These are phyloP conservation scores for Wickerhamomyces queroliae DNA, from an alignment of 805 yeast genomes.

Conservation along the genomic window DNA sequence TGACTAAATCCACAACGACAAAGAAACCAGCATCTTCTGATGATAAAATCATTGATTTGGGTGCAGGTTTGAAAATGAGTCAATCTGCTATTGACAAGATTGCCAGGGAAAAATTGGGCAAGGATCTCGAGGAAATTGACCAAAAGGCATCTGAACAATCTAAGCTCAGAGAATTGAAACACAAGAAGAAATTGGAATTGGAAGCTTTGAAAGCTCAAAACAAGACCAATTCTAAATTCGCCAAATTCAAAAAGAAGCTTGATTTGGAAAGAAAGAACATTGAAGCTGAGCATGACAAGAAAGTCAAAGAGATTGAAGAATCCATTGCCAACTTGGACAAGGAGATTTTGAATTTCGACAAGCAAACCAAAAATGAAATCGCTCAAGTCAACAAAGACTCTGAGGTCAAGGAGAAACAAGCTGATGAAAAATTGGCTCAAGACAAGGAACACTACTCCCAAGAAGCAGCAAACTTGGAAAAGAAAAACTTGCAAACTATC, in stretches of 20 bases:
- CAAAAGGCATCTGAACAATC: constrained; percentile 20
- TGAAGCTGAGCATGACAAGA: constrained; percentile 9
- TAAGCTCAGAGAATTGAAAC: constrained; percentile 17
- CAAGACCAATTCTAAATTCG: constrained; percentile 19
- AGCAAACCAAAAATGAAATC: constrained; percentile 17
- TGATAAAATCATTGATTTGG: constrained; percentile 20
- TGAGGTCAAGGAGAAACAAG: constrained; percentile 7
- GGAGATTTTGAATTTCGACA: constrained; percentile 16
- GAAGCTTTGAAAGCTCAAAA: constrained; percentile 20
- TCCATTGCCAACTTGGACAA: constrained; percentile 15
- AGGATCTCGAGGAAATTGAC: constrained; percentile 15
- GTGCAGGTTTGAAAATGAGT: constrained; percentile 23
- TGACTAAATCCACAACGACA: neutral
- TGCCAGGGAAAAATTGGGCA: constrained; percentile 18
- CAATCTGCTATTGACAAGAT: constrained; percentile 20
- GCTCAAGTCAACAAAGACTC: constrained; percentile 11
- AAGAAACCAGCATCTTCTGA: constrained; percentile 11
- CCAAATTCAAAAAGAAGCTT: constrained; percentile 21
- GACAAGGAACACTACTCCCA: constrained; percentile 12
- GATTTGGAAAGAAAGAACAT: constrained; percentile 18
- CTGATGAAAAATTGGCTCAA: constrained; percentile 14
- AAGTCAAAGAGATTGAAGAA: constrained; percentile 15
- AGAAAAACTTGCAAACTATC: constrained; percentile 11
- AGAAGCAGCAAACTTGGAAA: constrained; percentile 13
- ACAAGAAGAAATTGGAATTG: constrained; percentile 20